Base-by-base conservation (phyloP, 1,284 basidiomycete genomes). In the Marasmius fiardii region DNA sequence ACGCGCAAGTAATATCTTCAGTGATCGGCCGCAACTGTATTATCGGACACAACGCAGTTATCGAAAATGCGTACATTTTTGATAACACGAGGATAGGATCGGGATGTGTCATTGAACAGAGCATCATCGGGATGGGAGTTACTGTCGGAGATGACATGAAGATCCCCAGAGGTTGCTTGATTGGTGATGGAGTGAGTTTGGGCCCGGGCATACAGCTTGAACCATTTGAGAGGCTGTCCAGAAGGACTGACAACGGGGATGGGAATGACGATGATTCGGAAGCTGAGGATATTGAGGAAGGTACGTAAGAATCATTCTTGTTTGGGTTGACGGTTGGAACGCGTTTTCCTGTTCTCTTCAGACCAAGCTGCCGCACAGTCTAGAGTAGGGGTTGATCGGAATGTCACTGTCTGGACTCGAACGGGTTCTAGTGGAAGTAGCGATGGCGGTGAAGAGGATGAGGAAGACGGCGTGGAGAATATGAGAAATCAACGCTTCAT, bases 41-140 rank as follows among this genome's bases (percentile, higher is more conserved):
- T 47, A 83, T 96, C 55, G 90, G 87, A 12, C 68, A 80, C 5
- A 78, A 80, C 5, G 80, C 82, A 20, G 73, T 81, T 52, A 81
- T 98, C 54, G 74, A 75, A 33, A 76, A 89, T 64, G 88, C 92
- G 20, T 95, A 94, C 67, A 76, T 98, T 44, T 94, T 93, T 66
- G 90, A 93, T 60, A 83, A 84, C 53, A 89, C 88, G 3, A 68
- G 77, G 34, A 80, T 99, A 56, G 95, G 92, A n/a, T 77, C 85
- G 39, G 81, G 85, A 49, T 92, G 88, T 65, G 73, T 81, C 34
- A 76, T 98, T 47, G 82, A 88, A 60, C 78, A 85, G 62, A 90
- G 91, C 60, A 92, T 94, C 58, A 72, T 98, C 26, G 95, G 92
- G 8, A 76, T 85, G 43, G 83, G 83, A 6, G 94, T 91, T 33